These are phyloP conservation scores for Hanseniaspora uvarum DNA, from an alignment of 1,139 yeast species.

Conservation along the genomic window DNA sequence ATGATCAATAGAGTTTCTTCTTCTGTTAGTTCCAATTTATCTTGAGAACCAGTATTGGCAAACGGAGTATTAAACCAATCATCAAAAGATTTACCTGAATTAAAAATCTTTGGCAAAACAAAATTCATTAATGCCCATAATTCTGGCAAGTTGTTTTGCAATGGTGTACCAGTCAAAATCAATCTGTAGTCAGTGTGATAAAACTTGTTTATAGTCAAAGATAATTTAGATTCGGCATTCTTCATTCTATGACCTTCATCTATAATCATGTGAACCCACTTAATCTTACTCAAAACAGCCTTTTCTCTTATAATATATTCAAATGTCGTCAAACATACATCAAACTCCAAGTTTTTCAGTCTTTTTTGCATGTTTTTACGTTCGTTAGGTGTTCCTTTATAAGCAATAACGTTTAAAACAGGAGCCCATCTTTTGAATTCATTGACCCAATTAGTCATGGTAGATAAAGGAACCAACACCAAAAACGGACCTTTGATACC, in stretches of 20 bases:
- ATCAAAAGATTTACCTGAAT: constrained; percentile 90
- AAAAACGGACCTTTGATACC: constrained; percentile 59
- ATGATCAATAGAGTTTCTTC: constrained; percentile 73
- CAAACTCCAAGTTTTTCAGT: constrained; percentile 57
- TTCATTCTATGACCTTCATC: constrained; percentile 90
- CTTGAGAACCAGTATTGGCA: constrained; percentile 67
- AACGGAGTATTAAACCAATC: constrained; percentile 94
- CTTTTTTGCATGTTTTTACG: constrained; percentile 56
- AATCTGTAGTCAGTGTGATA: constrained; percentile 68
- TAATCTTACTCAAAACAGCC: constrained; percentile 53
- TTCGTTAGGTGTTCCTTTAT: constrained; percentile 64
- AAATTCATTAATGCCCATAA: constrained; percentile 58
- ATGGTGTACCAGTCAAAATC: constrained; percentile 71
- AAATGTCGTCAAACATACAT: constrained; percentile 66
- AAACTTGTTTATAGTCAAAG: constrained; percentile 58
- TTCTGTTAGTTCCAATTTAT: constrained; percentile 75
- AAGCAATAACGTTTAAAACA: constrained; percentile 51
- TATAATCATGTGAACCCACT: constrained; percentile 78
- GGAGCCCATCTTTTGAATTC: constrained; percentile 91
- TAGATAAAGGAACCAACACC: constrained; percentile 74
- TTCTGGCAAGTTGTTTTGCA: constrained; percentile 76
- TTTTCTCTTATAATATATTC: constrained; percentile 62
- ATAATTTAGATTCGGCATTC: constrained; percentile 63
- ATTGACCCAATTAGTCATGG: constrained; percentile 73
- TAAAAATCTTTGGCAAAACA: constrained; percentile 29